Percentiles rank a stretch among this genome's conserved stretches.
These are phyloP conservation scores for Trichoderma citrinoviride DNA, from an alignment of 2,329 filamentous ascomycete species.

Conservation along the genomic window DNA sequence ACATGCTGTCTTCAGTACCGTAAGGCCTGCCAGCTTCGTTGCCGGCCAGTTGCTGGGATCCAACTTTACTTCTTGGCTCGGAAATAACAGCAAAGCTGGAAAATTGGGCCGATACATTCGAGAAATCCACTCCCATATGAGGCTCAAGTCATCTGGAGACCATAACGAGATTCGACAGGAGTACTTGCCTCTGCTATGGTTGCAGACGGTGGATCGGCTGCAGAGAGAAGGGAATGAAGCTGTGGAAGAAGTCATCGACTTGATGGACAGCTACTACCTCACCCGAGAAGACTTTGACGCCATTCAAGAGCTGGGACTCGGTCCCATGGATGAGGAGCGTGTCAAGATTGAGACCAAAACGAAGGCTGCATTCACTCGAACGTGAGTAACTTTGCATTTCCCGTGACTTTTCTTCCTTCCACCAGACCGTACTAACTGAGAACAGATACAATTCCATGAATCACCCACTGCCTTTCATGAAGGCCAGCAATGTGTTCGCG, in stretches of 20 bases:
- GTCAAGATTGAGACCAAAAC: conserved; percentile 80
- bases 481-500: conserved; percentile 72
- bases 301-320: conserved; percentile 86
- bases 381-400: conserved; percentile 54
- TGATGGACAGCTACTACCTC: conserved; percentile 97
- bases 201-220: conserved; percentile 70
- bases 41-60: conserved; percentile 74
- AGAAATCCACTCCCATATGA: conserved; percentile 97
- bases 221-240: conserved; percentile 77
- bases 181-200: conserved; percentile 87
- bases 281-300: conserved; percentile 94
- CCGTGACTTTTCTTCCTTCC: neutral
- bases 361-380: conserved; percentile 84
- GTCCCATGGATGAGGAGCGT: conserved; percentile 71
- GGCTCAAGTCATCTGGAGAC: conserved; percentile 83
- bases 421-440: conserved; percentile 8
- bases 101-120: conserved; percentile 78
- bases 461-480: conserved; percentile 95
- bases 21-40: conserved; percentile 83
- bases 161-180: conserved; percentile 92
- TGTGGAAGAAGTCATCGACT: conserved; percentile 78
- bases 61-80: conserved; percentile 86
- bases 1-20: conserved; percentile 93
- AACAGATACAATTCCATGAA: conserved; percentile 77
- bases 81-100: conserved; percentile 86